These are phyloP conservation scores for Nemania sp. DNA, from an alignment of 2,329 filamentous ascomycete genomes.

Conservation along the genomic window DNA sequence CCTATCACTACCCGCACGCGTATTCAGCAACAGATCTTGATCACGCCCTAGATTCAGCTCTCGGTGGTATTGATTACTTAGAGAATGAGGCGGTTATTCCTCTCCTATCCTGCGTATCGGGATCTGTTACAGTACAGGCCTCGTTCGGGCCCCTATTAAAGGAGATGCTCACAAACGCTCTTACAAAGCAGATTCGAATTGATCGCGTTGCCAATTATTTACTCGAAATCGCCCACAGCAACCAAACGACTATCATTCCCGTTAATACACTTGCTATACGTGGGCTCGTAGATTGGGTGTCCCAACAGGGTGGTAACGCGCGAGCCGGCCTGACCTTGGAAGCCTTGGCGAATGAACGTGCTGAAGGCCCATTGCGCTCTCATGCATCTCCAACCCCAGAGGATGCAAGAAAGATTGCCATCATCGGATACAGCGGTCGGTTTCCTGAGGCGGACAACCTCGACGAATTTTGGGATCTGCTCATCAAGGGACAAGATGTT, in stretches of 20 bases:
- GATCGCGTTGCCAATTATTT: neutral
- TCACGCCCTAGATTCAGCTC: neutral
- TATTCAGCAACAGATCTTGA: constrained; percentile 1
- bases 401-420: constrained; percentile 37
- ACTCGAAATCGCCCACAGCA: neutral
- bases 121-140: neutral
- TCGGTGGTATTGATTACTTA: neutral
- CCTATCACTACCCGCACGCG: neutral
- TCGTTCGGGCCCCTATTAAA: neutral
- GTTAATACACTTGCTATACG: neutral
- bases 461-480: constrained; percentile 46
- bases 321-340: neutral
- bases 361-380: neutral
- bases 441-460: constrained; percentile 32
- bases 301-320: neutral
- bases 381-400: neutral
- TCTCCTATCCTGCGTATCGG: neutral
- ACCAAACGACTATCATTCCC: neutral
- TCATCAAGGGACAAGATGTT: constrained; percentile 44
- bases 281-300: constrained; percentile 3
- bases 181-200: constrained; percentile 6
- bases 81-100: constrained; percentile 1
- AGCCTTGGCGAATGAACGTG: neutral
- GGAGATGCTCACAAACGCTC: neutral
- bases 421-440: constrained; percentile 35